phyloP scores from a whole-genome alignment of 2,329 filamentous ascomycete species.

The Xylariaceae sp. region DNA sequence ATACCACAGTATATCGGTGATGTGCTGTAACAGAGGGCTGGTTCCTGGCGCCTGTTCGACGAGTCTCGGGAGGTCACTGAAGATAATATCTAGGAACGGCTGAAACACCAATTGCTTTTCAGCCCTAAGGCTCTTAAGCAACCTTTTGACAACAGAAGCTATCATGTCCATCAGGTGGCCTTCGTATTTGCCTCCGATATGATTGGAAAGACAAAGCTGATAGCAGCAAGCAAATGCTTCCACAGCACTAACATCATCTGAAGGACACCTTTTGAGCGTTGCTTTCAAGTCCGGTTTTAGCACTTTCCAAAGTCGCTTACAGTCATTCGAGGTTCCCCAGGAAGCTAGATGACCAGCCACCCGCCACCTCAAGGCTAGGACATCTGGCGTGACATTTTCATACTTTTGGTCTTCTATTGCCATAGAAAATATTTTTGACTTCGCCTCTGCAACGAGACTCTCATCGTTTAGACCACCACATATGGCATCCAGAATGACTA shows the following conservation, averaged over 20 bases:
- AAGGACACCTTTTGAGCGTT: constrained; percentile 23
- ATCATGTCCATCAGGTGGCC: constrained; percentile 24
- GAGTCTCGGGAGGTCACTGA: constrained; percentile 25
- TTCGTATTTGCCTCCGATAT: constrained; percentile 26
- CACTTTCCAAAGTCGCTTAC: constrained; percentile 26
- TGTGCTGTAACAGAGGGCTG: constrained; percentile 17
- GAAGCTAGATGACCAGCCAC: constrained; percentile 26
- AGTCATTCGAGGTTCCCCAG: constrained; percentile 26
- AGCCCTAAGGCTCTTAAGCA: constrained; percentile 18
- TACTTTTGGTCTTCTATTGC: constrained; percentile 26
- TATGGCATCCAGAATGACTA: constrained; percentile 39
- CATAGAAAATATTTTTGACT: constrained; percentile 33
- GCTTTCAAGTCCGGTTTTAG: constrained; percentile 23
- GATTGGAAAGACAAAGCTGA: constrained; percentile 27
- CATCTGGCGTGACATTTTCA: constrained; percentile 20
- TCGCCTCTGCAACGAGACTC: constrained; percentile 30
- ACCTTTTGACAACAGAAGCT: constrained; percentile 22
- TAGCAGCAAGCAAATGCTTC: constrained; percentile 32
- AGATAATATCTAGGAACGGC: constrained; percentile 26
- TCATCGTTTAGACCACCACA: constrained; percentile 35
- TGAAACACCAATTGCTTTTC: constrained; percentile 10
- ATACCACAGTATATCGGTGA: constrained; percentile 24
- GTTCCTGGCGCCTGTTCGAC: constrained; percentile 22
- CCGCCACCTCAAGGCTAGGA: constrained; percentile 30
- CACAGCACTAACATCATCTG: constrained; percentile 23